Conservation (phyloP, 495 filamentous ascomycete species). For the Penicillium diatomitis region DNA sequence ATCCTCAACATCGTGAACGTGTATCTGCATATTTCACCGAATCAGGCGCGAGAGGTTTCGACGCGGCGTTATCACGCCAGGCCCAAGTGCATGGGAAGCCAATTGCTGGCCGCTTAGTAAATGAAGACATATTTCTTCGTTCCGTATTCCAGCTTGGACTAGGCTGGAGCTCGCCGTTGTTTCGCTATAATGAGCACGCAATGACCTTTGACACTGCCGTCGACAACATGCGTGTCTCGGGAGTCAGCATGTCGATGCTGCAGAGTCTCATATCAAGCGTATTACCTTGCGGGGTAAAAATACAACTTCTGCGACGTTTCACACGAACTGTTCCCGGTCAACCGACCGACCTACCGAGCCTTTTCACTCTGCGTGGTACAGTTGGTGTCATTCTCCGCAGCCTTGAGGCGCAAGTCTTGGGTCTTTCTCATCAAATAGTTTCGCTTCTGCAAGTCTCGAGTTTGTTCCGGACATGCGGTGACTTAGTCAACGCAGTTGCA, state of each 20-base stretch:
- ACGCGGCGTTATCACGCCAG: slow-evolving; percentile 48
- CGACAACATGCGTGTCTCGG: slow-evolving; percentile 53
- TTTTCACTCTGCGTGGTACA: slow-evolving; percentile 30
- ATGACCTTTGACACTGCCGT: slow-evolving; percentile 49
- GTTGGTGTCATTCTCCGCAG: slow-evolving; percentile 27
- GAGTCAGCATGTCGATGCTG: slow-evolving; percentile 51
- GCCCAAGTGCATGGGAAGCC: not conserved
- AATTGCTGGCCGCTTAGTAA: slow-evolving; percentile 17
- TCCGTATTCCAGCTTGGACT: slow-evolving; percentile 65
- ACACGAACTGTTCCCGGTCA: slow-evolving; percentile 32
- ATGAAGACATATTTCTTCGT: slow-evolving; percentile 43
- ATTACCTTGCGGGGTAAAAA: slow-evolving; percentile 62
- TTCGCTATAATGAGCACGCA: slow-evolving; percentile 52
- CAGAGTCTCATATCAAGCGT: slow-evolving; percentile 44
- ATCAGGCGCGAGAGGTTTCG: slow-evolving; percentile 61
- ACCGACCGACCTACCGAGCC: slow-evolving; percentile 19
- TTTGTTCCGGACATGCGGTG: slow-evolving; percentile 52
- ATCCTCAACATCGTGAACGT: slow-evolving; percentile 31
- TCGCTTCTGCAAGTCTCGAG: slow-evolving; percentile 57
- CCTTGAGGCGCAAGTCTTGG: slow-evolving; percentile 28
- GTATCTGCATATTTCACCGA: slow-evolving; percentile 65
- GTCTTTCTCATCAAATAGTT: slow-evolving; percentile 12
- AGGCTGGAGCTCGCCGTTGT: slow-evolving; percentile 74
- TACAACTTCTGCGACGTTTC: slow-evolving; percentile 52
- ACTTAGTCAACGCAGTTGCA: slow-evolving; percentile 53